Base-by-base conservation (phyloP, 108 stramenopile genomes). In the Cyclotella sp. region DNA sequence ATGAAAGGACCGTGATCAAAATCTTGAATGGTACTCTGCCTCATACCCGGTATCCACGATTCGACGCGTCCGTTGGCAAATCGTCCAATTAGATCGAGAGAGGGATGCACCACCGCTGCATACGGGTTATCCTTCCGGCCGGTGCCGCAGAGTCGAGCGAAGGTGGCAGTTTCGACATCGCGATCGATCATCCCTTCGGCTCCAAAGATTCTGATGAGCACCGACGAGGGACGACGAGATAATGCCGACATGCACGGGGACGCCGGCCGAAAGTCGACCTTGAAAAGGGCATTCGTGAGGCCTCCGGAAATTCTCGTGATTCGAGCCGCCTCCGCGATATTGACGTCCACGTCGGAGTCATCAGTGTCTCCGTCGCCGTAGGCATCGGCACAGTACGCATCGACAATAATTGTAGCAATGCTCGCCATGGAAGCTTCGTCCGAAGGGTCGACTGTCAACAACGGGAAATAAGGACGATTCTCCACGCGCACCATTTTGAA, bases 141-240 rank as follows among this genome's bases (percentile, higher is more conserved):
- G 58, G 66, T 3, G 63, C 46, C 40, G 86, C 84, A 81, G 51
- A 95, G 62, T 18, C 85, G 72, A 0, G 91, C 88, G 73, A 89
- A 93, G 10, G 84, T 88, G 16, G 81, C 42, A 44, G 83, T 92
- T 82, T 96, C 96, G 13, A 85, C 63, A 72, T 96, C 94, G 0
- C 96, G 89, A 73, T 96, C 89, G 67, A 96, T 96, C 90, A 93
- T 78, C 21, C 93, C 93, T 15, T 87, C 89, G n/a, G 86, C 93
- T 14, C 96, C 96, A 85, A 94, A 96, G 43, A 94, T 72, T 12
- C 95, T 85, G 0, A 96, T 68, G 21, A 96, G 70, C 0, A 92
- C 78, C 2, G 72, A 69, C 9, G 74, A 30, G 14, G 82, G 73
- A 62, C 15, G 27, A 45, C 12, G 26, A 22, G 26, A 46, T 26